A percentile compares a stretch with the other conserved stretches of the same genome.
Conservation (phyloP, 768 basidiomycete species). For the Lanmaoa pseudosensibilis region DNA sequence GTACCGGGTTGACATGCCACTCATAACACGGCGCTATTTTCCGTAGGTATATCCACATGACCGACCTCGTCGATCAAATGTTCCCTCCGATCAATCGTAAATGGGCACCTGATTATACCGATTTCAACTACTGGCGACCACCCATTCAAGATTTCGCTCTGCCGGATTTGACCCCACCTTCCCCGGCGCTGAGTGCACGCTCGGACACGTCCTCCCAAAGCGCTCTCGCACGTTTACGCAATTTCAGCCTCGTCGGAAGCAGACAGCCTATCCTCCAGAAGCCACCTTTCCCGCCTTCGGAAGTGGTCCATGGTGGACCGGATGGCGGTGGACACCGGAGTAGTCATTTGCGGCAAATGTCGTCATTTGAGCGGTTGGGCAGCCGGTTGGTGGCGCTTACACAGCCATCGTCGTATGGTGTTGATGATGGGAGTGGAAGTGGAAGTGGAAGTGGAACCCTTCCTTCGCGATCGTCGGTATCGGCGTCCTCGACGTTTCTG, state of each 20-base stretch:
- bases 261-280: constrained; percentile 36
- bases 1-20: not conserved
- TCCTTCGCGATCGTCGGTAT: constrained; percentile 53
- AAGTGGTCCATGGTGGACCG: not conserved
- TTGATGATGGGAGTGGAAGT: constrained; percentile 18
- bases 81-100: constrained; percentile 95
- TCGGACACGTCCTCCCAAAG: constrained; percentile 82
- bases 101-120: constrained; percentile 88
- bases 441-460: constrained; percentile 53
- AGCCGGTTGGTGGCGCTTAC: constrained; percentile 54
- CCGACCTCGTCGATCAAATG: constrained; percentile 99
- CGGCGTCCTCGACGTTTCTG: constrained; percentile 47
- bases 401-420: constrained; percentile 36
- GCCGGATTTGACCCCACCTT: constrained; percentile 82
- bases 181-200: constrained; percentile 90
- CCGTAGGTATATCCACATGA: constrained; percentile 93
- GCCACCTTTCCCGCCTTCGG: constrained; percentile 30
- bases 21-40: not conserved
- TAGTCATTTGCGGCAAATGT: constrained; percentile 63
- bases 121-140: constrained; percentile 95
- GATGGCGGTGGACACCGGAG: constrained; percentile 33
- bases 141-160: constrained; percentile 76
- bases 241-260: constrained; percentile 72
- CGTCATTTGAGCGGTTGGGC: constrained; percentile 72
- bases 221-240: constrained; percentile 69